Evolutionary conservation across 441 rosid species (phyloP), one percentile per base, ranked within the genome.

Genomic region (Heliophila coronopifolia): DNA sequence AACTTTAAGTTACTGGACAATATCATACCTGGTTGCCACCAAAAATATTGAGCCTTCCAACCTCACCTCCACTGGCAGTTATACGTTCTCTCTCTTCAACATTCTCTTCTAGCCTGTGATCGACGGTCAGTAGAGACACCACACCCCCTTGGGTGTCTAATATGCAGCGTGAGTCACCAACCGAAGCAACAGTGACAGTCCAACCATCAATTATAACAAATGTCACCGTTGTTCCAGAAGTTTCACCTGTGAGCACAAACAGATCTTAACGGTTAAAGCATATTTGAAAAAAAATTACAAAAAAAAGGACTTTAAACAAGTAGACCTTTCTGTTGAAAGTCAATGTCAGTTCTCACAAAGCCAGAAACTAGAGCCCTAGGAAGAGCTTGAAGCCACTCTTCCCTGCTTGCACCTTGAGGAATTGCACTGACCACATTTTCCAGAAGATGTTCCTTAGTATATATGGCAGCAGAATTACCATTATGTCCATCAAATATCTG

Each of bases 61-160:
- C 98, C 80, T 91, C 96, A 55, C 98, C 98, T 9, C 98, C 98
- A 66, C 98, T 87, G 40, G 98, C 98, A 71, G 96, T 91, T 61
- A 91, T 86, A 30, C 98, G 96, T 70, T 87, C 96, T 67, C 98
- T 77, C 76, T 91, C 98, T 74, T 84, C 96, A 11, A 20, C 91
- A 70, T 91, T 91, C 70, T 91, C 98, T 74, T 91, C 98, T 14
- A 91, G 74, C 73, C 98, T 78, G 61, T 87, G 96, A 72, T 91
- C 98, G 20, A 84, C 98, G 2, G 98, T 91, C 71, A 91, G 70
- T 1, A 91, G 85, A 45, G 98, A 86, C 42, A 91, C 88, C 48
- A 84, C 75, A 28, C 96, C 98, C 16, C 88, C 91, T 63, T 83
- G 93, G 42, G 95, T 79, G 59, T 91, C 96, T 75, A 91, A 77